Base-by-base conservation (phyloP, 176 grass and related monocot genomes). In the Calamus simplicifolius region DNA sequence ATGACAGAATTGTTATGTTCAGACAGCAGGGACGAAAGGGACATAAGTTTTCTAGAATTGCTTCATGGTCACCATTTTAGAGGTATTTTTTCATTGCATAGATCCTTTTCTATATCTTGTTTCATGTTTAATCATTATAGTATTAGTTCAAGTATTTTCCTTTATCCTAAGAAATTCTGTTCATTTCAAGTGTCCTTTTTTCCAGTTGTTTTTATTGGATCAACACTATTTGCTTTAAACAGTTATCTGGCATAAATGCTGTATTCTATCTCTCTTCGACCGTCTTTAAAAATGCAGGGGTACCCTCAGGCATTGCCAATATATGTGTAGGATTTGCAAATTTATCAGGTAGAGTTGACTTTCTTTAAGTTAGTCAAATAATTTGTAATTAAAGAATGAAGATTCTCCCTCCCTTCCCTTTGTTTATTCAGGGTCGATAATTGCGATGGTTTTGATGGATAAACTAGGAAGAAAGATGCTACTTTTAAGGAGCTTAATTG, bases 171-270 rank as follows among this genome's bases (percentile, higher is more conserved):
- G 31, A 38, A 38, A 66, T 64, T 85, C 68, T 85, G 75, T 92
- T 80, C 73, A 87, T 85, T 91, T 73, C 70, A 82, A 81, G 67
- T 88, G 29, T 87, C 0, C 87, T 86, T 83, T 92, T 72, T 58
- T 85, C 78, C 94, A 98, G 94, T 98, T 91, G 88, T 98, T 91
- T 92, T 98, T 93, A 86, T 92, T 89, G 94, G 94, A 74, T 69
- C 84, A 73, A 81, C 57, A 72, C 87, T 98, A 58, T 98, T 98
- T 92, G 94, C 94, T 88, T 88, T 98, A 80, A 98, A 93, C 94
- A 98, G 84, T 75, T 98, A 64, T 98, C 94, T 12, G 88, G 94
- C 82, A 98, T 98, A 79, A 98, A 98, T 65, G 89, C 94, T 75
- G 79, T 98, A 49, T 98, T 98, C 84, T 98, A 98, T 85, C 92